Conservation (phyloP, 768 basidiomycete genomes). For the Dentipellis sp. region DNA sequence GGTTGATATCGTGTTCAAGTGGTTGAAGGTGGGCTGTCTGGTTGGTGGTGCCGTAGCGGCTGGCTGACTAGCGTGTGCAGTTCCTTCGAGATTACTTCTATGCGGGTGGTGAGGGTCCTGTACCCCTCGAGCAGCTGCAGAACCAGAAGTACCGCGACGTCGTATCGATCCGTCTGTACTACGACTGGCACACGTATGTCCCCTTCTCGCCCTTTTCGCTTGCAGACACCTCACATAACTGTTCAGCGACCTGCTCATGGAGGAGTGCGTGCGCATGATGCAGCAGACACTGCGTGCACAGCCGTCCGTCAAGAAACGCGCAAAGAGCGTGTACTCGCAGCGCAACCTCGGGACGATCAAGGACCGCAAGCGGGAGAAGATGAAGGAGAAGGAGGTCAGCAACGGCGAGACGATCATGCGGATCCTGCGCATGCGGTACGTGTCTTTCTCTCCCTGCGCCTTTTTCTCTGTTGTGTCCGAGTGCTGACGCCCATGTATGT, state of each 20-base stretch:
- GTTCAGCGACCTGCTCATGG: slow-evolving; percentile 74
- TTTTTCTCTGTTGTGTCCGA: background rate
- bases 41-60: background rate
- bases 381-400: slow-evolving; percentile 63
- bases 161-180: slow-evolving; percentile 84
- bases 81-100: slow-evolving; percentile 95
- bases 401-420: slow-evolving; percentile 88
- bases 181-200: slow-evolving; percentile 88
- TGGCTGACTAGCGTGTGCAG: slow-evolving; percentile 27
- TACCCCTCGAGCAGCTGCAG: slow-evolving; percentile 78
- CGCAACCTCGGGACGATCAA: slow-evolving; percentile 95
- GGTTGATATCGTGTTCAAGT: slow-evolving; percentile 97
- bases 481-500: background rate
- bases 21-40: slow-evolving; percentile 68
- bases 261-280: slow-evolving; percentile 94
- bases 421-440: slow-evolving; percentile 90
- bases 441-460: slow-evolving; percentile 1
- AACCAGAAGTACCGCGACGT: slow-evolving; percentile 94
- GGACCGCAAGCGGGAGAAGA: slow-evolving; percentile 88
- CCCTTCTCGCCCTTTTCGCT: background rate
- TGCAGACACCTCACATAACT: slow-evolving; percentile 5
- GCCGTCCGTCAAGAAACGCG: slow-evolving; percentile 75
- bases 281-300: slow-evolving; percentile 73
- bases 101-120: slow-evolving; percentile 85
- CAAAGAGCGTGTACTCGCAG: slow-evolving; percentile 87